Base-by-base conservation (phyloP, 106 monocot genomes). In the Chionographis japonica region DNA sequence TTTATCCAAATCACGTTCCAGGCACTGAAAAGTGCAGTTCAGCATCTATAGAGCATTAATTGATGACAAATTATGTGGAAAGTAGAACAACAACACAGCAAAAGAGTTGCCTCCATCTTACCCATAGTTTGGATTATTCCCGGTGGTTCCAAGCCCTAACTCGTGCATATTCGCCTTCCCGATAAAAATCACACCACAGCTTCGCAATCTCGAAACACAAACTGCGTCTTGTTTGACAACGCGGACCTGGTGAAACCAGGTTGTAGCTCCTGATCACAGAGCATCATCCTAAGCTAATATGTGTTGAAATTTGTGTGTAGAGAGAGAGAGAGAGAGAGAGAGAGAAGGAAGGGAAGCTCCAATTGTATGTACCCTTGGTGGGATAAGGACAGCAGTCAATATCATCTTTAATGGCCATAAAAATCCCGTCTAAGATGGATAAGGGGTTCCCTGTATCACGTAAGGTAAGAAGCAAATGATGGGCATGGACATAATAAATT, bases 101-200 rank as follows among this genome's bases (percentile, higher is more conserved):
- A 40, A 38, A 54, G 1, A 15, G 6, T 38, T 40, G 2, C 53
- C 56, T 81, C n/a, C 12, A 56, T 4, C 67, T 40, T 71, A 98
- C 98, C 98, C 98, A 77, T 98, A 80, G 63, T 81, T 87, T 70
- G 98, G 84, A 83, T 98, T 98, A 71, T 85, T 98, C 69, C 98
- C 98, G 39, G 98, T 90, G 12, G 83, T 83, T 17, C 98, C 98
- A 74, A 92, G 70, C n/a, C 98, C 98, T 37, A 98, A 65, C 60
- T 98, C 98, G 79, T 98, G 89, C 98, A 98, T 98, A 51, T 92
- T 93, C 74, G 93, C 98, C 72, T 98, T 98, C 13, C 98, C 98
- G 54, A 98, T 88, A 58, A 93, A 76, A 60, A 98, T 80, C 8
- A 81, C 90, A 62, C 98, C 98, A 81, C 93, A 90, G 62, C 70